phyloP scores from a whole-genome alignment of 2,329 filamentous ascomycete species.

The Capronia epimyces region DNA sequence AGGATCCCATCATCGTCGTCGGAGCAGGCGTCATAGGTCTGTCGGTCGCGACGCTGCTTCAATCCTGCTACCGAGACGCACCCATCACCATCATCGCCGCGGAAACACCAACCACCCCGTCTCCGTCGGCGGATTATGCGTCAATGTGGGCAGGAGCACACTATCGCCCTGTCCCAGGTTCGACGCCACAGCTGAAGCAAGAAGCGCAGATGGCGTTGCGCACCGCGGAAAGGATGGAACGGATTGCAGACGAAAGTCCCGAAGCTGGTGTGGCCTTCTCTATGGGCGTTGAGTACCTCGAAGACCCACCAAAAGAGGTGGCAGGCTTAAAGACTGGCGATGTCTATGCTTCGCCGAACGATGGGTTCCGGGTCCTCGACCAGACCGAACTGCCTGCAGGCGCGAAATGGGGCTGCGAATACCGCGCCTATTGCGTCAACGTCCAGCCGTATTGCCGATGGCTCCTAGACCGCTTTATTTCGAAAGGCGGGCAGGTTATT shows the following conservation, averaged over 20 bases:
- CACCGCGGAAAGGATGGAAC: conserved; percentile 39
- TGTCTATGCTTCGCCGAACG: conserved; percentile 32
- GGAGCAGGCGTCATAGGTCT: conserved; percentile 28
- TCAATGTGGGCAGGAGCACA: conserved; percentile 46
- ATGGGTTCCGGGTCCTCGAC: conserved; percentile 35
- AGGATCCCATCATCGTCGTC: conserved; percentile 22
- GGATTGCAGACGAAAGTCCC: conserved; percentile 33
- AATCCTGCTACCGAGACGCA: conserved; percentile 18
- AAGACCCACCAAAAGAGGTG: conserved; percentile 32
- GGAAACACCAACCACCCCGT: conserved; percentile 36
- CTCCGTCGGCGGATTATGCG: conserved; percentile 40
- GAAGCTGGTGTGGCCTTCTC: conserved; percentile 37
- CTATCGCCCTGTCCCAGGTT: conserved; percentile 42
- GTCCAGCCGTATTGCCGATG: conserved; percentile 41
- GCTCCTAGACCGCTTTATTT: conserved; percentile 38
- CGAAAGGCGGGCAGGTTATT: conserved; percentile 35
- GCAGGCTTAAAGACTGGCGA: conserved; percentile 30
- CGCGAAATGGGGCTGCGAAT: conserved; percentile 40
- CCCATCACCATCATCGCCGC: conserved; percentile 43
- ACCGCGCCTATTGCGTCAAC: conserved; percentile 41
- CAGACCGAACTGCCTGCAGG: conserved; percentile 30
- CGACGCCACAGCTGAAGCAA: conserved; percentile 33
- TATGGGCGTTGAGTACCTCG: conserved; percentile 41
- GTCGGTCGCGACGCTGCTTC: conserved; percentile 28
- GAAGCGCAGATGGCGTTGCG: conserved; percentile 37